Evolutionary conservation across 139 green algal species (phyloP), one percentile per base, ranked within the genome.

Genomic region (Raphidocelis subcapitata): DNA sequence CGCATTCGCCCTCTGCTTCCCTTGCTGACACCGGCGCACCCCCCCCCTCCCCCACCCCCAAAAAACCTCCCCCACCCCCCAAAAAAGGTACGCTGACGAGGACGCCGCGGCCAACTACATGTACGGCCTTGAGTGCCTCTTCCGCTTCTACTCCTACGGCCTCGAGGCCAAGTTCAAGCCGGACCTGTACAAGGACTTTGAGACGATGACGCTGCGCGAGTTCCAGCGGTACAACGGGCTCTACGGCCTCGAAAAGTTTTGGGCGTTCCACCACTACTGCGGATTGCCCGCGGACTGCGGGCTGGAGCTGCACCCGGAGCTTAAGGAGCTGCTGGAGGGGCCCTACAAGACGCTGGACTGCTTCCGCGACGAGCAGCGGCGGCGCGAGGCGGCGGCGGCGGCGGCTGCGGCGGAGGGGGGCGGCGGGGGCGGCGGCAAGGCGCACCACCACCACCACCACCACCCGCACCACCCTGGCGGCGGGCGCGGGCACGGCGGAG

Each of bases 111-210:
- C 77, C 26, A 61, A 70, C 57, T 95, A 97, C 83, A 86, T 95
- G 65, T 99, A 99, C 76, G 95, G 94, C 69, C 82, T 97, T 73
- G 94, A 99, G 84, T 98, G 95, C 85, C 85, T 99, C 4, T 99
- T 99, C 86, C 85, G 90, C 35, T 95, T 91, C 82, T 97, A 86
- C 89, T 94, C 84, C 52, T 99, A 98, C 69, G 95, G 95, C 33
- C 84, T 99, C 49, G 94, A 99, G 82, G 84, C 85, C 57, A 77
- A 72, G 18, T 97, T 95, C 69, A 67, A 78, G 21, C 37, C 69
- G 23, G 49, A 75, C 14, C 76, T 98, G 35, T 98, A 97, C 76
- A 36, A 62, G 21, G 91, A 95, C 36, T 97, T 96, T 12, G 41
- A 49, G 41, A 12, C 41, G 41, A 12, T 49, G 41, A 12, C 12